Evolutionary conservation across 192 early-diverging fungal species (phyloP).

Genomic region (Obelidium mucronatum): DNA sequence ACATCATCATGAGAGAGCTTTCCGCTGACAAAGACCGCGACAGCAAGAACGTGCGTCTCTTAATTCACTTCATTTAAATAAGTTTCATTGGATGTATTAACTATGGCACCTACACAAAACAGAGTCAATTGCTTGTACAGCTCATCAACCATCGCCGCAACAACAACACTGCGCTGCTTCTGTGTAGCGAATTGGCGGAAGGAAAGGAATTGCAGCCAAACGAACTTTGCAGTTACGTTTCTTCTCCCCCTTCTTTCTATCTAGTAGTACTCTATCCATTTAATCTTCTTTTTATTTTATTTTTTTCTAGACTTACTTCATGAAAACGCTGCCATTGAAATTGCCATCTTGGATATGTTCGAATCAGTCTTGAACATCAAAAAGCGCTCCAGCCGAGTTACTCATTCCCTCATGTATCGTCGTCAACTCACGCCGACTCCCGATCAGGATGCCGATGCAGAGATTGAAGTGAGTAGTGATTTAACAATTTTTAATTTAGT

Average conservation of each 20-base stretch:
- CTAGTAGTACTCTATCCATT: too few species aligned
- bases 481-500: too few species aligned
- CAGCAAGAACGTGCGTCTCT: not conserved
- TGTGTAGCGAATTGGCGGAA: not conserved
- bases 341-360: not conserved
- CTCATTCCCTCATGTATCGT: not conserved
- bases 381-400: not conserved
- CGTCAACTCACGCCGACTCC: not conserved
- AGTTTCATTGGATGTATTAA: too few species aligned
- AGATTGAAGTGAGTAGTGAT: too few species aligned
- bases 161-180: not conserved
- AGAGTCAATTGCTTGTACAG: not conserved
- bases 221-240: too few species aligned
- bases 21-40: not conserved
- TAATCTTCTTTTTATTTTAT: too few species aligned
- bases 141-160: not conserved
- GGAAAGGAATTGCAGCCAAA: not conserved
- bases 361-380: not conserved
- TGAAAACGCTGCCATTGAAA: not conserved
- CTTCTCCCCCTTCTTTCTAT: too few species aligned
- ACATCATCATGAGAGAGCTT: not conserved
- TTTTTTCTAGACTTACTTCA: not conserved
- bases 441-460: not conserved
- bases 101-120: not conserved
- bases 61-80: too few species aligned